Evolutionary conservation across 164 flowering plant species (phyloP), one percentile per base, ranked within the genome.

Genomic region (Paratinospora sagittata): DNA sequence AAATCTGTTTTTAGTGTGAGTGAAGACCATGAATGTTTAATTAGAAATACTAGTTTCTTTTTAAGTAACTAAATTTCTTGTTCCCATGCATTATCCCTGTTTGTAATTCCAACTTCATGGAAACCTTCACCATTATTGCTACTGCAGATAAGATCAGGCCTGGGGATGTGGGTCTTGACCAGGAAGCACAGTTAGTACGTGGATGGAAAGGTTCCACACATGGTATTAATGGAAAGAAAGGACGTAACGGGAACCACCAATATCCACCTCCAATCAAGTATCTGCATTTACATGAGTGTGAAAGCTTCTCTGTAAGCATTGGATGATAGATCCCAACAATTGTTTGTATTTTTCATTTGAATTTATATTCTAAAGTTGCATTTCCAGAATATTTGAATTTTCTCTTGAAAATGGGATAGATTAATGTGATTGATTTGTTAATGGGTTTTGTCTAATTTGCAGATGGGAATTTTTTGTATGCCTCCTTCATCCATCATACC

Each of bases 391-490:
- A 36, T 10, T 66, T 55, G 24, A 45, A 70, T 69, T 68, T 39
- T 24, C 17, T 52, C 67, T 49, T 60, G 69, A n/a, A 60, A 47
- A 63, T 11, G 57, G 71, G 47, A 21, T 37, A 13, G n/a, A 33
- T 57, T 21, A 3, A 19, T 65, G 33, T 30, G 9, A 63, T 14
- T 65, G 30, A 23, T 30, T 49, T 27, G n/a, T 30, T 61, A 17
- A 39, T 58, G 34, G 36, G 17, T 52, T 62, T 63, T 21, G 43
- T 63, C 61, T 61, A 23, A 75, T 65, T 69, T 74, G 82, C 90
- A 93, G 98, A 87, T 93, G 67, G 98, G 98, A 73, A 90, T 93
- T 65, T 93, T 93, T 69, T 89, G 94, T 75, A 90, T 93, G 98
- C 98, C 97, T 33, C 90, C 98, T n/a, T 84, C 90, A 33, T 87